A percentile compares a stretch with the other conserved stretches of the same genome.
Evolutionary conservation across 2,329 filamentous ascomycete genomes (phyloP).

Genomic region (Knufia petricola): DNA sequence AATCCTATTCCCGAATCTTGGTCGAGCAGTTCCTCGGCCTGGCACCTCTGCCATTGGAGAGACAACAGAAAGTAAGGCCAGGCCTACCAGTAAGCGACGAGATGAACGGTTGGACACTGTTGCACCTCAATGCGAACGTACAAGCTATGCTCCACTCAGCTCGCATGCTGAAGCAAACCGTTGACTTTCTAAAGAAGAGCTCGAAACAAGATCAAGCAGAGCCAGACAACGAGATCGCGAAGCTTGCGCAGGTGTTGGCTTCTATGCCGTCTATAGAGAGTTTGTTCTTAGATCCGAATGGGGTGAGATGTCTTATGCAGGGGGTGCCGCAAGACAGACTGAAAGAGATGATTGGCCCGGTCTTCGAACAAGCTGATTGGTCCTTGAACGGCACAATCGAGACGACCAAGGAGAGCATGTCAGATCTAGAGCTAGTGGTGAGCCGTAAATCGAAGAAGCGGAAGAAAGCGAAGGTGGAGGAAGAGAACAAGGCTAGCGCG

Average conservation of each 20-base stretch:
- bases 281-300: constrained; percentile 14
- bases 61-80: not conserved
- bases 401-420: not conserved
- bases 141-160: constrained; percentile 55
- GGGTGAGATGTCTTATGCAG: not conserved
- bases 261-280: constrained; percentile 14
- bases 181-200: not conserved
- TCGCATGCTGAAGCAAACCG: constrained; percentile 45
- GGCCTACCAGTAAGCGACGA: not conserved
- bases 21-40: constrained; percentile 4
- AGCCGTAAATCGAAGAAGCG: not conserved
- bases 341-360: not conserved
- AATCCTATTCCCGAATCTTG: not conserved
- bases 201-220: not conserved
- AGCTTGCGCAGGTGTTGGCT: not conserved
- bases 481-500: too few relatives aligned
- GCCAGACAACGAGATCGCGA: not conserved
- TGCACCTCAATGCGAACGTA: constrained; percentile 54
- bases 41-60: not conserved
- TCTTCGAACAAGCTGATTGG: not conserved
- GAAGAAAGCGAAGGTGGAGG: not conserved
- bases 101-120: constrained; percentile 11
- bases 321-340: not conserved
- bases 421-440: not conserved
- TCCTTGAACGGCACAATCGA: not conserved